A percentile compares a stretch with the other conserved stretches of the same genome.
Evolutionary conservation across 2,329 filamentous ascomycete species (phyloP).

Genomic region (Fusarium sp.): DNA sequence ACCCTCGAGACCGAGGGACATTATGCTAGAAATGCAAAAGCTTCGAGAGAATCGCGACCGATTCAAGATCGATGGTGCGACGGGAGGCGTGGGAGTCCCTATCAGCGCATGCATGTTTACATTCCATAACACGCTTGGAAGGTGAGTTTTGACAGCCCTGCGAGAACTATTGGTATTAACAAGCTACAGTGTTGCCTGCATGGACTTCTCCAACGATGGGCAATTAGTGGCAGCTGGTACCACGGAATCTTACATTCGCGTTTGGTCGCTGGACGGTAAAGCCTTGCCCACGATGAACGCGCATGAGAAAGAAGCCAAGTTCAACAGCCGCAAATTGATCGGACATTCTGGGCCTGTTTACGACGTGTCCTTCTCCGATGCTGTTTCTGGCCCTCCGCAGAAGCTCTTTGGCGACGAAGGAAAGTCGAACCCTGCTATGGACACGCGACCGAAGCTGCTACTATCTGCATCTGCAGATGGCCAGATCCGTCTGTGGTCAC

Average conservation of each 20-base stretch:
- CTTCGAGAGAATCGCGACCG: conserved; percentile 92
- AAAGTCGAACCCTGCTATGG: conserved; percentile 53
- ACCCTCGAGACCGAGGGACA: conserved; percentile 86
- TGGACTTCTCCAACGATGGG: conserved; percentile 95
- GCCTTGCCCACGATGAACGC: conserved; percentile 75
- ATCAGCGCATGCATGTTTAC: conserved; percentile 97
- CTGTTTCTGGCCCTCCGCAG: conserved; percentile 65
- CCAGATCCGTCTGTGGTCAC: conserved; percentile 89
- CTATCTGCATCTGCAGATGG: conserved; percentile 89
- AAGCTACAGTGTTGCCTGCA: conserved; percentile 76
- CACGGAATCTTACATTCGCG: conserved; percentile 91
- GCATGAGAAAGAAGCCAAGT: conserved; percentile 67
- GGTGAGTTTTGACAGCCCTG: conserved; percentile 60
- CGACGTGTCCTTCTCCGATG: conserved; percentile 84
- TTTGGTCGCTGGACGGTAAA: conserved; percentile 91
- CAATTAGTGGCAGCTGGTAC: conserved; percentile 89
- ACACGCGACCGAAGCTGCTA: conserved; percentile 75
- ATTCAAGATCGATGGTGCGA: conserved; percentile 86
- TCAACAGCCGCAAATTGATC: conserved; percentile 76
- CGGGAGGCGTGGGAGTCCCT: conserved; percentile 82
- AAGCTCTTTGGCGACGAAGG: conserved; percentile 62
- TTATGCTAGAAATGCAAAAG: conserved; percentile 93
- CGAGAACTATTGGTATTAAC: conserved; percentile 18
- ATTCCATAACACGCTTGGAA: conserved; percentile 95
- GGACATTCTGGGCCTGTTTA: conserved; percentile 93